Conservation (phyloP, 1,139 yeast species). For the Yamadazyma triangularis region DNA sequence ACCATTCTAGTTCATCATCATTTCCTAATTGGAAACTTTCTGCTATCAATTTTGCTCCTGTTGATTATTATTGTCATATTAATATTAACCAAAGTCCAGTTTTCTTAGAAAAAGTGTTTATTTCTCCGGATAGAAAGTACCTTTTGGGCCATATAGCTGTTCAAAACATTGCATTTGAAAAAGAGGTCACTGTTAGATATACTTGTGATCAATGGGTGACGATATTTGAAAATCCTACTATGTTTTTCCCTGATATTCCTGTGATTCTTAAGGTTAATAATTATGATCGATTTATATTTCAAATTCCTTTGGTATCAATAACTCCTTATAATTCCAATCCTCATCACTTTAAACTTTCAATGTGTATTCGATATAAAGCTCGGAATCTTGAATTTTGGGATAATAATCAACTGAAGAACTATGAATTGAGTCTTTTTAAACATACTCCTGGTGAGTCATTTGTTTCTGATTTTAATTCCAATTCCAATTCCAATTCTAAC, state of each 20-base stretch:
- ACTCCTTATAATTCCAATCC: conserved; percentile 17
- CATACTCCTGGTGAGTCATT: conserved; percentile 4
- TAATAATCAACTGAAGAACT: conserved; percentile 60
- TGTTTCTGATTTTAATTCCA: conserved; percentile 1
- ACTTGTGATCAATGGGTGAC: conserved; percentile 73
- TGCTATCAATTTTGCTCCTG: conserved; percentile 41
- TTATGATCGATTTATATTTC: conserved; percentile 59
- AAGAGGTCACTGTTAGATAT: conserved; percentile 58
- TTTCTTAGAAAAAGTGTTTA: conserved; percentile 60
- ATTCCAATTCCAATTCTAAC: conserved; percentile 3
- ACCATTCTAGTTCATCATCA: conserved; percentile 16
- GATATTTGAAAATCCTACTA: conserved; percentile 63
- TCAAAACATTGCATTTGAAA: conserved; percentile 61
- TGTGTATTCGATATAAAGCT: conserved; percentile 59
- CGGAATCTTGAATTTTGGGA: conserved; percentile 68
- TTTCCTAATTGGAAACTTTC: conserved; percentile 50
- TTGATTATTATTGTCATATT: conserved; percentile 36
- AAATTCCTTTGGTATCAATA: conserved; percentile 41
- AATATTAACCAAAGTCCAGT: conserved; percentile 36
- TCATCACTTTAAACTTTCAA: conserved; percentile 25
- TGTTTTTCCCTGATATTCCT: conserved; percentile 58
- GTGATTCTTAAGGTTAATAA: conserved; percentile 42
- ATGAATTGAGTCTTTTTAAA: conserved; percentile 45
- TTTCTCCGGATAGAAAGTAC: conserved; percentile 52
- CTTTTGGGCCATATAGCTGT: conserved; percentile 76